Conservation (phyloP, 2,329 filamentous ascomycete genomes). For the Aotearoamyces nothofagi region DNA sequence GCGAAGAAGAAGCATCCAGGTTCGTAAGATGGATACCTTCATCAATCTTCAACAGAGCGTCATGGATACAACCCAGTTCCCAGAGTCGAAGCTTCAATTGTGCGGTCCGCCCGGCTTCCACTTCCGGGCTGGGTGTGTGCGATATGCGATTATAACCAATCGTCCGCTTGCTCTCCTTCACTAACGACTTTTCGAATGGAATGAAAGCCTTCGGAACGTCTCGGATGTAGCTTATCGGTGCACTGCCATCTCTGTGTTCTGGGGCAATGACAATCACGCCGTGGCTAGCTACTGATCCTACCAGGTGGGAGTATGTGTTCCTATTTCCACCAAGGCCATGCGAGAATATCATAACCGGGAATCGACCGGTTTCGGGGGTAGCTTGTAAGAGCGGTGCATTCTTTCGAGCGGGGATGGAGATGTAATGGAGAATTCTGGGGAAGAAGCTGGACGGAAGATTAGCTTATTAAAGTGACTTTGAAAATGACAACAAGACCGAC, state of each 20-base stretch:
- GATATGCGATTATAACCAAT: conserved; percentile 33
- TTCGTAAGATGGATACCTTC: conserved; percentile 32
- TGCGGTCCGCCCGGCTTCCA: conserved; percentile 50
- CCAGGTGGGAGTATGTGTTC: conserved; percentile 76
- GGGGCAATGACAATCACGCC: conserved; percentile 69
- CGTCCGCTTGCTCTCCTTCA: conserved; percentile 16
- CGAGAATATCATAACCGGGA: conserved; percentile 76
- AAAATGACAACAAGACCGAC: no score
- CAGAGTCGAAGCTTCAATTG: conserved; percentile 65
- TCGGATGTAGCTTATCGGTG: conserved; percentile 59
- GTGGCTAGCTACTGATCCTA: conserved; percentile 64
- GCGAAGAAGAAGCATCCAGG: conserved; percentile 31
- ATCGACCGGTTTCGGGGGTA: conserved; percentile 34
- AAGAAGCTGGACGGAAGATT: conserved; percentile 33
- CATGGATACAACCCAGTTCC: conserved; percentile 60
- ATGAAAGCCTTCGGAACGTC: conserved; percentile 24
- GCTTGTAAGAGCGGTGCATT: conserved; percentile 49
- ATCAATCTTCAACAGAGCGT: conserved; percentile 53
- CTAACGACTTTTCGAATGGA: neutral
- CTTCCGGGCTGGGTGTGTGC: conserved; percentile 48
- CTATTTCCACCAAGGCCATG: conserved; percentile 70
- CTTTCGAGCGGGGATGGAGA: conserved; percentile 56
- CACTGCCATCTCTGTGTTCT: conserved; percentile 71
- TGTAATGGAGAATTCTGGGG: conserved; percentile 57
- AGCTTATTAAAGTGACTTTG: neutral